phyloP scores from a whole-genome alignment of 139 green algal genomes.

The Picochlorum sp. region DNA sequence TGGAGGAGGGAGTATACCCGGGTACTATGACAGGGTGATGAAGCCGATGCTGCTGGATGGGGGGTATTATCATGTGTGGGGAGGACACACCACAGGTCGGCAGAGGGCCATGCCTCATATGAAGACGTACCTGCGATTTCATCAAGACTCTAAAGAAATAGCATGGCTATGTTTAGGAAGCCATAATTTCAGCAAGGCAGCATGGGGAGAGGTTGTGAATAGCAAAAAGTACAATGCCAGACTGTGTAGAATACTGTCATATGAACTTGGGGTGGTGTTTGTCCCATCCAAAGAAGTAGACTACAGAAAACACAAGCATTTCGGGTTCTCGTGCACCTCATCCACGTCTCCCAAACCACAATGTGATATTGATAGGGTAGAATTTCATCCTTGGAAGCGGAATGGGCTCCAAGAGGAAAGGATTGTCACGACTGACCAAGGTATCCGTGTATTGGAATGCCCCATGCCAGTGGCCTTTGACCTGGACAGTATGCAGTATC shows the following conservation, averaged over 20 bases:
- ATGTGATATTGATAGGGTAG: neutral
- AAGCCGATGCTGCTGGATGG: conserved; percentile 51
- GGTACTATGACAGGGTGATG: conserved; percentile 42
- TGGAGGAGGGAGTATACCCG: conserved; percentile 56
- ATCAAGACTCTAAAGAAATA: conserved; percentile 23
- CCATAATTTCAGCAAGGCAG: conserved; percentile 78
- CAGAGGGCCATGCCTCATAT: conserved; percentile 74
- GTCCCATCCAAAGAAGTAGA: conserved; percentile 41
- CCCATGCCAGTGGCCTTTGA: no score
- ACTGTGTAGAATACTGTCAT: conserved; percentile 44
- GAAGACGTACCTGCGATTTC: conserved; percentile 54
- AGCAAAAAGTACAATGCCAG: conserved; percentile 22
- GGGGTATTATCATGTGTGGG: conserved; percentile 32
- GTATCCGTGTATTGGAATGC: no score
- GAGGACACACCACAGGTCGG: conserved; percentile 37
- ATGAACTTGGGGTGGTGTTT: conserved; percentile 72
- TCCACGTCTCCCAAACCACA: neutral
- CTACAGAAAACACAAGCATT: conserved; percentile 26
- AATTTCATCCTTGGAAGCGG: neutral
- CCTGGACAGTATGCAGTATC: no score
- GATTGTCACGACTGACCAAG: no score
- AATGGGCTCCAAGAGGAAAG: no score
- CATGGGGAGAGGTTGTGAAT: conserved; percentile 71
- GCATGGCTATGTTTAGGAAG: conserved; percentile 54
- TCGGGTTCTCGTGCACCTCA: conserved; percentile 20